phyloP scores from a whole-genome alignment of 306 rosid species.

The Crataegus laevigata region DNA sequence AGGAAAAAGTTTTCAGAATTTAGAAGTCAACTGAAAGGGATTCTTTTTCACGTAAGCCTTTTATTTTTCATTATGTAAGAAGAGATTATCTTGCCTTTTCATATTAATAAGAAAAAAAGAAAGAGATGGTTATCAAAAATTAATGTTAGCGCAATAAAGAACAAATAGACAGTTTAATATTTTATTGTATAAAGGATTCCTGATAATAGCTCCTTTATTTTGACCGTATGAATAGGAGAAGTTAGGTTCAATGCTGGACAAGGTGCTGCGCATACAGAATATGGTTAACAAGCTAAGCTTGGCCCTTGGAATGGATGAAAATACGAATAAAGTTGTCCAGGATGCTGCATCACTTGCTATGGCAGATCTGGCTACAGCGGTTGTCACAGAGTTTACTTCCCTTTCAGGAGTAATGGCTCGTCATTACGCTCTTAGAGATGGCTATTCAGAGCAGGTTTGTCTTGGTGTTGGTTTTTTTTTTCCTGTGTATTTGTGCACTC shows the following conservation, averaged over 20 bases:
- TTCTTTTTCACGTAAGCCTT: slow-evolving; percentile 78
- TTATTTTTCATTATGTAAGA: background rate
- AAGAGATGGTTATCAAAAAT: background rate
- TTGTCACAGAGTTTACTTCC: slow-evolving; percentile 90
- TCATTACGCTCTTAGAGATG: slow-evolving; percentile 89
- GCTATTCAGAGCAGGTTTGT: slow-evolving; percentile 77
- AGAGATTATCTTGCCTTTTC: background rate
- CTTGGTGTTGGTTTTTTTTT: slow-evolving; percentile 10
- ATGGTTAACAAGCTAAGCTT: slow-evolving; percentile 46
- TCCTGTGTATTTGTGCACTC: background rate
- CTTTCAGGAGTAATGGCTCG: slow-evolving; percentile 95
- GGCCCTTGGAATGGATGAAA: slow-evolving; percentile 44
- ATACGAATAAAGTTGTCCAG: slow-evolving; percentile 32
- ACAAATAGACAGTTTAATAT: background rate
- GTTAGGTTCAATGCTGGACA: slow-evolving; percentile 94
- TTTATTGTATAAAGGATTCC: background rate
- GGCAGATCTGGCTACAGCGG: slow-evolving; percentile 95
- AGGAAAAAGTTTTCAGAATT: slow-evolving; percentile 66
- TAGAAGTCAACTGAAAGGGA: slow-evolving; percentile 61
- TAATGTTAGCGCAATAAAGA: background rate
- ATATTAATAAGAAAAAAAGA: background rate
- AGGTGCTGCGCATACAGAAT: slow-evolving; percentile 63
- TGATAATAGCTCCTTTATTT: slow-evolving; percentile 10
- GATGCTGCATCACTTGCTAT: slow-evolving; percentile 92
- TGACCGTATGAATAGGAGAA: slow-evolving; percentile 58